Percentiles rank a stretch among this genome's conserved stretches.
Evolutionary conservation across 2,329 filamentous ascomycete species (phyloP).

Genomic region (Pseudogymnoascus sp.): DNA sequence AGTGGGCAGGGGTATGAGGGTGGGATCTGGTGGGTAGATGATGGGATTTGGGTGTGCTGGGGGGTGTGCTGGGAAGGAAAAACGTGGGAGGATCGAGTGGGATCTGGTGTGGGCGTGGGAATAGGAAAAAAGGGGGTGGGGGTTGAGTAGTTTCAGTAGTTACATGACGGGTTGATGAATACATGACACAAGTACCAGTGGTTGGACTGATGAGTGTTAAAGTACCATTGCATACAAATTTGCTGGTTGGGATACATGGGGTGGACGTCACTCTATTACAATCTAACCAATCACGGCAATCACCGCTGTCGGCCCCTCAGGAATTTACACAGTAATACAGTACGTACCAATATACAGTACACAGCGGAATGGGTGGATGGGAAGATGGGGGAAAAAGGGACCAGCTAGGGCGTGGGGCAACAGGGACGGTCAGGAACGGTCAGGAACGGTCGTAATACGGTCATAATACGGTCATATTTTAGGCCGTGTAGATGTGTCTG

Average conservation of each 20-base stretch:
- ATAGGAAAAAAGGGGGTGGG: neutral
- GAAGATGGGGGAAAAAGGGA: neutral
- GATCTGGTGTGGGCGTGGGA: neutral
- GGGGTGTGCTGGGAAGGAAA: neutral
- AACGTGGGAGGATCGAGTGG: neutral
- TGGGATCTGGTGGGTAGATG: neutral
- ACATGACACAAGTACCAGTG: neutral
- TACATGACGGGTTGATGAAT: neutral
- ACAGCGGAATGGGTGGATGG: too few species aligned
- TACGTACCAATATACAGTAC: too few species aligned
- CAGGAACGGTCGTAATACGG: neutral
- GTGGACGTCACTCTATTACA: neutral
- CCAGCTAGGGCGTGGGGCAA: neutral
- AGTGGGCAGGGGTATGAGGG: neutral
- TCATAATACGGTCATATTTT: neutral
- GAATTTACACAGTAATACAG: neutral
- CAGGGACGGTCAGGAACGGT: neutral
- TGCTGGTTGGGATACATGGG: neutral
- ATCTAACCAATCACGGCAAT: neutral
- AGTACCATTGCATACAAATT: neutral
- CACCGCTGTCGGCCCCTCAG: neutral
- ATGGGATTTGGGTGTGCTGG: neutral
- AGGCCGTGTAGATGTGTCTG: neutral
- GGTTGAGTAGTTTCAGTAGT: neutral
- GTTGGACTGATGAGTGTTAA: neutral